Evolutionary conservation across 306 rosid genomes (phyloP).

Genomic region (Potentilla sterilis): DNA sequence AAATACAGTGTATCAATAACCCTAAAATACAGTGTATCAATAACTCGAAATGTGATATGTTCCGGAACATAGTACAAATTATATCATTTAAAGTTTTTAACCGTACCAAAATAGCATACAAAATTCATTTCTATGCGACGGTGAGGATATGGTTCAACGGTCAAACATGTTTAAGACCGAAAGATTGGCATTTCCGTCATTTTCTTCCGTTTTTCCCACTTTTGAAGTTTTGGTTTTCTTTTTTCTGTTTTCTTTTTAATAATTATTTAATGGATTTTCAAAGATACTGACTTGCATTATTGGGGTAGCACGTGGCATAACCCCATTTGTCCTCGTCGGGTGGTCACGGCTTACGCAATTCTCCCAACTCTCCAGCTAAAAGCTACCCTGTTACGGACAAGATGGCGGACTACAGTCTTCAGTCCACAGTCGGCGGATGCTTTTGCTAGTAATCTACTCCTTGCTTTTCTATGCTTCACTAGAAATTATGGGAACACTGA

Average conservation of each 20-base stretch:
- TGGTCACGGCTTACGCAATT: not conserved
- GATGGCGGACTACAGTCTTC: not conserved
- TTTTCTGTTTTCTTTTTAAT: not conserved
- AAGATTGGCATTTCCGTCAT: too few species aligned
- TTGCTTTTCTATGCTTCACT: not conserved
- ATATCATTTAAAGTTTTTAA: too few species aligned
- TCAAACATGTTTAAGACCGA: too few species aligned
- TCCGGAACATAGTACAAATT: too few species aligned
- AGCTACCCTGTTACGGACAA: not conserved
- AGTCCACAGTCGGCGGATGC: conserved; percentile 3
- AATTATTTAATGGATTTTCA: not conserved
- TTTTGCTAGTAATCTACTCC: not conserved
- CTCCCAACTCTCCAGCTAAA: not conserved
- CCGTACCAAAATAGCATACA: too few species aligned
- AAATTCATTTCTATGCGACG: too few species aligned
- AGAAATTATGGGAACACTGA: not conserved
- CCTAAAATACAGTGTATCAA: too few species aligned
- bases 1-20: too few species aligned
- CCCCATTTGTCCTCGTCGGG: conserved; percentile 16
- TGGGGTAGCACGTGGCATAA: conserved; percentile 12
- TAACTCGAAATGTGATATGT: too few species aligned
- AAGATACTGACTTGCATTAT: not conserved
- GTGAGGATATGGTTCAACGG: too few species aligned
- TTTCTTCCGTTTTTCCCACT: too few species aligned
- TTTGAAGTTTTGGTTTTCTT: too few species aligned